Evolutionary conservation across 352 stramenopile species (phyloP), one percentile per base, ranked within the genome.

Genomic region (Lagenidium sp.): DNA sequence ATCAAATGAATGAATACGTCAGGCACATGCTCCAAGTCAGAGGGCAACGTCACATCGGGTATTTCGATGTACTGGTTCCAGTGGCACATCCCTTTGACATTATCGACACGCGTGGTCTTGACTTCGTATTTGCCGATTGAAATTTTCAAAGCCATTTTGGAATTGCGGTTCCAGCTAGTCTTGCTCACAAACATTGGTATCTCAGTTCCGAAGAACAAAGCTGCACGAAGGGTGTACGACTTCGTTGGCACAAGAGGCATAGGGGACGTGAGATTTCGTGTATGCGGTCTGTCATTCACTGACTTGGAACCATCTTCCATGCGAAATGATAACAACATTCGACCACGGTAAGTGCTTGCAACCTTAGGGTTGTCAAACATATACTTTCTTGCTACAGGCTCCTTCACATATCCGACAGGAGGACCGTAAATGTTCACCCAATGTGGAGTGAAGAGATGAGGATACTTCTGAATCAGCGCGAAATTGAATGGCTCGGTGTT

Each of bases 401-500:
- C 57, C 19, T 60, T 69, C 12, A 76, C 57, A 42, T 80, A 84
- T 5, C 75, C 65, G 2, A 84, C 36, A 0, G 78, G 85, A 1
- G 82, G 74, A 0, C 85, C 83, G 43, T 95, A 96, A 36, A 95
- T 53, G 43, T 91, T 90, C 24, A 65, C 62, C 80, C 81, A 96
- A 8, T 74, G 58, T 7, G 63, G 51, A 32, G 68, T 59, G 28
- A 79, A 78, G 28, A 84, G 57, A 18, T 53, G 65, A 13, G 72
- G 68, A 38, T 82, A 70, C 43, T 64, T 61, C 35, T 83, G 60
- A 18, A 95, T 56, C 47, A 82, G 62, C 36, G 79, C 60, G 38
- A 94, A 95, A 21, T 81, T 67, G 44, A 88, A 88, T 20, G 78
- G 70, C 0, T 36, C 38, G 21, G 68, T 60, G 45, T 84, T 90